Evolutionary conservation across 75 land plant species (phyloP), one percentile per base, ranked within the genome.

Genomic region (Cupressus sempervirens): DNA sequence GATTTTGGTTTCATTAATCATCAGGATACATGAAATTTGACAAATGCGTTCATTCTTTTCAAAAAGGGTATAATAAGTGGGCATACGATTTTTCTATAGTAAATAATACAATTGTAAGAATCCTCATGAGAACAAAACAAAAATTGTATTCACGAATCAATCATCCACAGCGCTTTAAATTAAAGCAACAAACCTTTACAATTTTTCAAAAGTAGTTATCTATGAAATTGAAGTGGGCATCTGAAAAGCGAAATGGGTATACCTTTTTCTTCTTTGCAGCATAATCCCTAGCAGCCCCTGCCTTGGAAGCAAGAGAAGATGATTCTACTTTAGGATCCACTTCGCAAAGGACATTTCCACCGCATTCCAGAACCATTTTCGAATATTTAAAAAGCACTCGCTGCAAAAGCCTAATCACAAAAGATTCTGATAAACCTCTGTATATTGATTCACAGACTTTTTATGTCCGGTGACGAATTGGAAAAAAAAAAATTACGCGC

Each of bases 251-350:
- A 53, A 82, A 46, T 14, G 50, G 26, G 35, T 46, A 38, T 7
- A 82, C 83, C 83, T 82, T 82, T 82, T 82, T 82, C 83, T 82
- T 82, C 62, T 82, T 82, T 30, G 56, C 29, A 54, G 83, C 32
- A 58, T 4, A 58, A 82, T 82, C 83, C 65, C 50, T 82, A 20
- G 48, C 30, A 23, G 81, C 23, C 46, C 48, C 48, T 45, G 30
- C 45, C 81, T n/a, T 45, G 20, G 83, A 13, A 52, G 9, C 30
- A 29, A 58, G 58, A 13, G 54, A 2, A 15, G 36, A 8, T 0
- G 83, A 82, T 53, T 82, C 83, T 18, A 58, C 35, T 82, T 52
- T 30, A 23, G 54, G 56, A 82, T 82, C 83, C n/a, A 45, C 53
- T 54, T 81, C 53, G 12, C 34, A 81, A 29, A 58, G 62, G 16